These are phyloP conservation scores for Microbotryum violaceum DNA, from an alignment of 1,284 basidiomycete genomes.

Conservation along the genomic window DNA sequence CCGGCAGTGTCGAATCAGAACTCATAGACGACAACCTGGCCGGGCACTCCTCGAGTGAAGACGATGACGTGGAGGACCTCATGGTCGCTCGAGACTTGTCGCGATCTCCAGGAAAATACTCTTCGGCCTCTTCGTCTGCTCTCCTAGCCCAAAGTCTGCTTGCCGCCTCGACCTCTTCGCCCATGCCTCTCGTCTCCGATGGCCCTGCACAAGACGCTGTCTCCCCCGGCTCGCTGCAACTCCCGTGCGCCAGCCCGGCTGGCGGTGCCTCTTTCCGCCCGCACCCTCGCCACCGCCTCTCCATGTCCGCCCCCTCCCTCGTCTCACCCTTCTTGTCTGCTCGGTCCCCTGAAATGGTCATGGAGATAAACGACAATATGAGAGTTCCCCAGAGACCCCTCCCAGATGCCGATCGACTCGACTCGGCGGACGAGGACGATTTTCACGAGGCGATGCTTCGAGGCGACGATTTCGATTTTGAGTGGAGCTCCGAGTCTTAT, in stretches of 20 bases:
- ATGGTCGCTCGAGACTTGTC: background rate
- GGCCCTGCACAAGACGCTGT: slow-evolving; percentile 9
- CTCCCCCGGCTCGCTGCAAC: slow-evolving; percentile 24
- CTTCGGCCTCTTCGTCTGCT: slow-evolving; percentile 22
- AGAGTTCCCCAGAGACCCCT: background rate
- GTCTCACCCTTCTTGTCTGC: slow-evolving; percentile 23
- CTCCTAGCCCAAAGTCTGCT: slow-evolving; percentile 28
- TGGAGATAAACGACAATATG: slow-evolving; percentile 16
- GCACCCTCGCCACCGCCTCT: slow-evolving; percentile 7
- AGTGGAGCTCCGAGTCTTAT: slow-evolving; percentile 30
- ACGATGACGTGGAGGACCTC: background rate
- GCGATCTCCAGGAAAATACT: slow-evolving; percentile 5
- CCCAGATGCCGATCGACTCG: slow-evolving; percentile 2
- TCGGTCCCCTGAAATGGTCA: slow-evolving; percentile 17
- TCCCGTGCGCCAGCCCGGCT: slow-evolving; percentile 2
- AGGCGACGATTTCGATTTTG: slow-evolving; percentile 30
- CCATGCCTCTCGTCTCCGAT: background rate
- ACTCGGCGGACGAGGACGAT: slow-evolving; percentile 22
- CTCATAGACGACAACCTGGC: background rate
- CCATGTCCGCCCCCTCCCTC: slow-evolving; percentile 27
- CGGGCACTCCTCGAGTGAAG: background rate
- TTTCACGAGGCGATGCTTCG: slow-evolving; percentile 31
- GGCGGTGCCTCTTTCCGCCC: slow-evolving; percentile 2
- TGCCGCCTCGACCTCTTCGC: slow-evolving; percentile 15
- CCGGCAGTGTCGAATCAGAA: slow-evolving; percentile 13